phyloP scores from a whole-genome alignment of 352 stramenopile genomes.

The Paralagenidium karlingii region DNA sequence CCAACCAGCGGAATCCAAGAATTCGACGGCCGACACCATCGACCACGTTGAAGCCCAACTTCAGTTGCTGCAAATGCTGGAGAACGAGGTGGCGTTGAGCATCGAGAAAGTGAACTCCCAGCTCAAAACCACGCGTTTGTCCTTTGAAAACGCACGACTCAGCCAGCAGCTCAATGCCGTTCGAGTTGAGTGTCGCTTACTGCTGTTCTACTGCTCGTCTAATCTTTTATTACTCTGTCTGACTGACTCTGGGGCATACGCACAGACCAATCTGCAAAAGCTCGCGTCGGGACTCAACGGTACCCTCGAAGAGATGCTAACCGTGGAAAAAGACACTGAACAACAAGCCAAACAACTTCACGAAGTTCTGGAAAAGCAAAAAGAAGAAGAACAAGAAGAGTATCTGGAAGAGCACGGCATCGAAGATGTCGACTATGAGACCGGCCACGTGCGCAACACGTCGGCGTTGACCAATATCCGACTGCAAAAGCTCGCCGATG shows the following conservation, averaged over 20 bases:
- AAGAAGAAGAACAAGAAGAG: slow-evolving; percentile 64
- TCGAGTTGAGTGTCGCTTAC: slow-evolving; percentile 9
- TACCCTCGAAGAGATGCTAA: slow-evolving; percentile 62
- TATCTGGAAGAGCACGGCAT: slow-evolving; percentile 71
- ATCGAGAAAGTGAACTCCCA: slow-evolving; percentile 25
- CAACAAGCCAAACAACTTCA: slow-evolving; percentile 68
- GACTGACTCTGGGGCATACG: too few species aligned
- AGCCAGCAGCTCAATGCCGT: slow-evolving; percentile 27
- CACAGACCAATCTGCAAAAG: slow-evolving; percentile 40
- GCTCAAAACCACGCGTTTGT: slow-evolving; percentile 13
- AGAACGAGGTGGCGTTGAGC: slow-evolving; percentile 52
- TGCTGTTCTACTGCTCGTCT: too few species aligned
- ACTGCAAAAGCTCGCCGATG: slow-evolving; percentile 58
- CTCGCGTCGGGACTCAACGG: slow-evolving; percentile 57
- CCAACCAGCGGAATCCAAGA: too few species aligned
- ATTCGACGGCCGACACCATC: too few species aligned
- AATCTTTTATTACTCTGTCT: slow-evolving; percentile 1
- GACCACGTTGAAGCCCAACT: slow-evolving; percentile 67
- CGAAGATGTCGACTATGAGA: slow-evolving; percentile 76
- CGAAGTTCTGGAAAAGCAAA: slow-evolving; percentile 60
- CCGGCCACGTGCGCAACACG: slow-evolving; percentile 60
- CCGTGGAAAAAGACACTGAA: slow-evolving; percentile 72
- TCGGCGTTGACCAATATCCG: slow-evolving; percentile 46
- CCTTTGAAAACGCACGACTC: slow-evolving; percentile 13
- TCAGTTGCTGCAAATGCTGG: slow-evolving; percentile 55